Evolutionary conservation across 2,329 filamentous ascomycete genomes (phyloP).

Genomic region (Neofusicoccum sp.): DNA sequence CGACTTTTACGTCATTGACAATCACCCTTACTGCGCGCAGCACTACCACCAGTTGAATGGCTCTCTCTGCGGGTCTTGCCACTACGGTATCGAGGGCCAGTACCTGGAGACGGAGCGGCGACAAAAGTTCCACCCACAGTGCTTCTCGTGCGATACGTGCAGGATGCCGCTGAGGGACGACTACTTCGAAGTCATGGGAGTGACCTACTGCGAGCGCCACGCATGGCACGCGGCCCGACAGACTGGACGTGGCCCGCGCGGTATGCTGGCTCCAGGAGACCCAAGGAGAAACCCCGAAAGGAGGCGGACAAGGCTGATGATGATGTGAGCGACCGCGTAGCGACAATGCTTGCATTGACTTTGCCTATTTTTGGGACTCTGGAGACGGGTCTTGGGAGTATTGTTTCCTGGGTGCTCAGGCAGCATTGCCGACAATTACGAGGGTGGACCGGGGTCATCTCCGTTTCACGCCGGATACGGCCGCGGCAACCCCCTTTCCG

Average conservation of each 20-base stretch:
- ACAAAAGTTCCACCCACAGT: slow-evolving; percentile 81
- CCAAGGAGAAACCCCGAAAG: slow-evolving; percentile 45
- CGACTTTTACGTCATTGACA: slow-evolving; percentile 87
- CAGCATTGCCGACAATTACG: background rate
- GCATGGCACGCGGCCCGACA: slow-evolving; percentile 59
- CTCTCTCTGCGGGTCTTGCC: slow-evolving; percentile 77
- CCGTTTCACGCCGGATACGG: background rate
- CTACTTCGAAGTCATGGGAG: slow-evolving; percentile 84
- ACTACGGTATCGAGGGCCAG: slow-evolving; percentile 85
- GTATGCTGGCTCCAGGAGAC: slow-evolving; percentile 36
- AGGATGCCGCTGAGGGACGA: slow-evolving; percentile 71
- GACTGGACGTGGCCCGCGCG: slow-evolving; percentile 28
- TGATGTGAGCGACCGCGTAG: slow-evolving; percentile 37
- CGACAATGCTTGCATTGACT: background rate
- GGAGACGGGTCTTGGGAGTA: background rate
- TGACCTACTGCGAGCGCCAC: slow-evolving; percentile 82
- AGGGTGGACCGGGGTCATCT: slow-evolving; percentile 1
- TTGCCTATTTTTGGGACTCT: background rate
- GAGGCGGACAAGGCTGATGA: slow-evolving; percentile 51
- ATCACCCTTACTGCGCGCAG: slow-evolving; percentile 84
- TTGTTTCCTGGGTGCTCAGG: slow-evolving; percentile 1
- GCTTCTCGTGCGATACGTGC: slow-evolving; percentile 83
- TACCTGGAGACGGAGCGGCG: slow-evolving; percentile 80
- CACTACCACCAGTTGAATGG: slow-evolving; percentile 93
- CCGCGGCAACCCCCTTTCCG: slow-evolving; percentile 1